phyloP scores from a whole-genome alignment of 352 stramenopile species.

The Phytophthora podocarpi region DNA sequence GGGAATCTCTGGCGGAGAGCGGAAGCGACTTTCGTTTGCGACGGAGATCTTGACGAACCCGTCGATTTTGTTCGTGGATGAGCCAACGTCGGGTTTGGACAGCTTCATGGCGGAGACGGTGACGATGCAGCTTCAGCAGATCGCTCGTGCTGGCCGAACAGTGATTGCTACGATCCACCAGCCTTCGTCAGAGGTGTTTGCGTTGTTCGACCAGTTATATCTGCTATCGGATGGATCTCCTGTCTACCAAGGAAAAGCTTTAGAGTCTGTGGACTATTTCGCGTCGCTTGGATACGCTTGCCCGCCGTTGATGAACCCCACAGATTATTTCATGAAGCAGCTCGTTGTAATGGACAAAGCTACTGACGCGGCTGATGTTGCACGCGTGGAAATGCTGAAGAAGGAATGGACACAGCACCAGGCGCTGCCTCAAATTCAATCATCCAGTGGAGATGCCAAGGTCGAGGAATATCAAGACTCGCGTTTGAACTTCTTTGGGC shows the following conservation, averaged over 20 bases:
- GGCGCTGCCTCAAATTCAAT: constrained; percentile 6
- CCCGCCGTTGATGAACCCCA: constrained; percentile 52
- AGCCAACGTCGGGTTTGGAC: constrained; percentile 72
- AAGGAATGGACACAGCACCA: constrained; percentile 34
- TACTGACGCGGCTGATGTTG: constrained; percentile 35
- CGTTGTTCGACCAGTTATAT: constrained; percentile 61
- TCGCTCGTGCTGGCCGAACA: constrained; percentile 81
- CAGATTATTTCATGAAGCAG: constrained; percentile 72
- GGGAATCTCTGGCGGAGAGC: constrained; percentile 76
- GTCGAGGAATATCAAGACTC: constrained; percentile 12
- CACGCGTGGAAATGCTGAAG: constrained; percentile 47
- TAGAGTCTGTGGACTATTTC: constrained; percentile 57
- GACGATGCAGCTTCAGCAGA: constrained; percentile 50
- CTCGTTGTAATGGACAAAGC: constrained; percentile 58
- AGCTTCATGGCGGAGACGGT: constrained; percentile 62
- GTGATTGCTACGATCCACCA: constrained; percentile 91
- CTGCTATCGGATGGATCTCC: constrained; percentile 50
- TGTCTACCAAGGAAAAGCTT: constrained; percentile 58
- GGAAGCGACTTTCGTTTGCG: constrained; percentile 83
- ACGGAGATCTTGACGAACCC: constrained; percentile 88
- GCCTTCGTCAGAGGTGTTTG: constrained; percentile 64
- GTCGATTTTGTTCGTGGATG: constrained; percentile 85
- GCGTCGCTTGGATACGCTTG: constrained; percentile 42
- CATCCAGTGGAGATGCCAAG: not conserved
- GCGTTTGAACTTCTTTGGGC: constrained; percentile 22